A percentile compares a stretch with the other conserved stretches of the same genome.
Evolutionary conservation across 345 rosid genomes (phyloP).

Genomic region (Brassica cretica): DNA sequence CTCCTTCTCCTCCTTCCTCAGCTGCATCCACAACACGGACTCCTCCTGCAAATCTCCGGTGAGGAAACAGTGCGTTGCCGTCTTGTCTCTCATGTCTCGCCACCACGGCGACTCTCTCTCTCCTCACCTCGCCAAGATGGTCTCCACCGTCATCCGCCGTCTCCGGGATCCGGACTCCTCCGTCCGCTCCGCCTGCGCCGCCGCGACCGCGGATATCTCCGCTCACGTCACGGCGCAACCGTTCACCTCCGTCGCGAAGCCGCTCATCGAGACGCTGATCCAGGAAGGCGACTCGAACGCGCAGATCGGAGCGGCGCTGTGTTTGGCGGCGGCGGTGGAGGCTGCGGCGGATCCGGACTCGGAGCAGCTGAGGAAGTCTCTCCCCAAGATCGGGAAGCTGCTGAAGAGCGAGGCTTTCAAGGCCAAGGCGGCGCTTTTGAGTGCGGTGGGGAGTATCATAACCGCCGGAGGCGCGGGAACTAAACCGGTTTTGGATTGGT

Average conservation of each 20-base stretch:
- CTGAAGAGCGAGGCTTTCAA: constrained; percentile 69
- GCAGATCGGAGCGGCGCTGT: constrained; percentile 94
- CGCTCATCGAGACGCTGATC: constrained; percentile 62
- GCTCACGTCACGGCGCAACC: constrained; percentile 62
- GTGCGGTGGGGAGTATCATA: constrained; percentile 66
- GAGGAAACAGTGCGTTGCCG: constrained; percentile 74
- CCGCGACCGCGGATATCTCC: constrained; percentile 70
- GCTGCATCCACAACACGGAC: constrained; percentile 76
- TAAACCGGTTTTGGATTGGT: constrained; percentile 64
- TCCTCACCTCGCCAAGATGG: constrained; percentile 74
- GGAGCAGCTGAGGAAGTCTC: constrained; percentile 64
- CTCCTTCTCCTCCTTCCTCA: constrained; percentile 68
- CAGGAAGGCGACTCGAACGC: constrained; percentile 70
- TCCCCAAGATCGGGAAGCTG: constrained; percentile 76
- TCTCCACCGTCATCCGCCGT: constrained; percentile 79
- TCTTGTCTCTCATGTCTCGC: constrained; percentile 66
- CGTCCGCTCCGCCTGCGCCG: constrained; percentile 84
- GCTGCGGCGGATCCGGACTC: constrained; percentile 70
- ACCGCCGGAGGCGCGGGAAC: constrained; percentile 66
- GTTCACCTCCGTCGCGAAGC: constrained; percentile 60
- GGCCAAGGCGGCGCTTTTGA: constrained; percentile 71
- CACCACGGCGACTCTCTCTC: constrained; percentile 74
- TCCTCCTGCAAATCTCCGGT: constrained; percentile 76
- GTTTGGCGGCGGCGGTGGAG: constrained; percentile 81
- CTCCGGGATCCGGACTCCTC: constrained; percentile 88